phyloP scores from a whole-genome alignment of 345 rosid species.

The Citrus sp. region DNA sequence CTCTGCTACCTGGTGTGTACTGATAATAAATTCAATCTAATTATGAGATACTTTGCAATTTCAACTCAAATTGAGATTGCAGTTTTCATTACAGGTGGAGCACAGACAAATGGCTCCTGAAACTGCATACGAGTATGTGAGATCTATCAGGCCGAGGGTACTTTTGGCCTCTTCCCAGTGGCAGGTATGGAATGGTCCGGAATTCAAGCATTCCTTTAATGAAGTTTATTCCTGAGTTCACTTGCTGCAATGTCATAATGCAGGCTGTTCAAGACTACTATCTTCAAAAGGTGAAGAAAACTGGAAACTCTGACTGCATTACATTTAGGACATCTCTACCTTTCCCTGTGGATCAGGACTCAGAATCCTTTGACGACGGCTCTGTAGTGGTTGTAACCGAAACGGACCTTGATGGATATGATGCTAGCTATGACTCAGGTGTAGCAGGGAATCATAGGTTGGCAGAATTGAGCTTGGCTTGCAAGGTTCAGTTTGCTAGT shows the following conservation, averaged over 20 bases:
- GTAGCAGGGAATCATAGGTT: slow-evolving; percentile 20
- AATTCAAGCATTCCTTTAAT: too few relatives aligned
- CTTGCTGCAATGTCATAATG: not conserved
- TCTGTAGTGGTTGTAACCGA: slow-evolving; percentile 43
- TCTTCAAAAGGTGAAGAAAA: slow-evolving; percentile 23
- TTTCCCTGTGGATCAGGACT: not conserved
- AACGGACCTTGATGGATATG: slow-evolving; percentile 56
- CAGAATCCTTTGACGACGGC: slow-evolving; percentile 41
- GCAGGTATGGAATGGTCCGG: slow-evolving; percentile 27
- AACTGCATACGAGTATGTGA: slow-evolving; percentile 51
- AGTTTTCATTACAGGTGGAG: slow-evolving; percentile 33
- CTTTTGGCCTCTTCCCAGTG: slow-evolving; percentile 55
- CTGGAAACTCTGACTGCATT: not conserved
- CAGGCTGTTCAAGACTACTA: slow-evolving; percentile 50
- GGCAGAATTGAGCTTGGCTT: slow-evolving; percentile 36
- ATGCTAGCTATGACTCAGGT: slow-evolving; percentile 23
- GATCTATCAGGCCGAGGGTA: slow-evolving; percentile 62
- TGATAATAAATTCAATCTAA: not conserved
- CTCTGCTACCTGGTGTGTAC: slow-evolving; percentile 38
- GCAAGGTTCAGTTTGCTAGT: slow-evolving; percentile 45
- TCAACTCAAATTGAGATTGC: not conserved
- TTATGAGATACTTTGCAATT: not conserved
- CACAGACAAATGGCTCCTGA: slow-evolving; percentile 57
- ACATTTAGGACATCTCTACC: slow-evolving; percentile 6
- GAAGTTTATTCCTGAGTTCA: not conserved